A percentile compares a stretch with the other conserved stretches of the same genome.
These are phyloP conservation scores for Parsonsia alboflavescens DNA, from an alignment of 257 asterid species.

Conservation along the genomic window DNA sequence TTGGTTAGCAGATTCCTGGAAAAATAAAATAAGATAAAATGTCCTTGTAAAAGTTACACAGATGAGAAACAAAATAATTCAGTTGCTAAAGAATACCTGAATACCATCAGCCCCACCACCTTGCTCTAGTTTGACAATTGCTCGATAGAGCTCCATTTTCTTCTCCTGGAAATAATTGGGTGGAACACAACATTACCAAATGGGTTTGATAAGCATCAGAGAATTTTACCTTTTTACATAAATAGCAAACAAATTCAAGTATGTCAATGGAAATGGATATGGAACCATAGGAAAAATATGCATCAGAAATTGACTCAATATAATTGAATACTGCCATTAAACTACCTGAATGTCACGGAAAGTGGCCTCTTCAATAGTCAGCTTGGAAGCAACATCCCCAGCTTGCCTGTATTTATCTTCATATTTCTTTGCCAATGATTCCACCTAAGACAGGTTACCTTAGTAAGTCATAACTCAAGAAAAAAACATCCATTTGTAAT, in stretches of 20 bases:
- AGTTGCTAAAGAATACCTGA: slow-evolving; percentile 49
- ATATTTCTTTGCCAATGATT: slow-evolving; percentile 70
- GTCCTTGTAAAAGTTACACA: slow-evolving; percentile 19
- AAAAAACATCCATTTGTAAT: not conserved
- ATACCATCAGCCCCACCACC: slow-evolving; percentile 52
- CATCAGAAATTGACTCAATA: not conserved
- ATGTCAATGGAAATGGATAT: not conserved
- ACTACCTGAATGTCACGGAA: slow-evolving; percentile 94
- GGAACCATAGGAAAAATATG: not conserved
- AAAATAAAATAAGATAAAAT: slow-evolving; percentile 22
- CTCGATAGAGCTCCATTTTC: slow-evolving; percentile 85
- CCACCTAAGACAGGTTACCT: slow-evolving; percentile 54
- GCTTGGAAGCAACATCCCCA: slow-evolving; percentile 93
- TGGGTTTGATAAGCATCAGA: not conserved
- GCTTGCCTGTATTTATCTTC: slow-evolving; percentile 87
- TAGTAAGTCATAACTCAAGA: slow-evolving; percentile 10
- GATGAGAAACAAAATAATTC: slow-evolving; percentile 17
- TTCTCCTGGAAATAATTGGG: slow-evolving; percentile 41
- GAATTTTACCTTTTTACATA: not conserved
- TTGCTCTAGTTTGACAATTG: slow-evolving; percentile 81
- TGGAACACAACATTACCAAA: slow-evolving; percentile 7
- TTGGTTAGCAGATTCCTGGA: slow-evolving; percentile 66
- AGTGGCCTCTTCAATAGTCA: slow-evolving; percentile 91
- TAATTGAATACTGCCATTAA: not conserved
- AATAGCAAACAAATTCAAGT: not conserved